Base-by-base conservation (phyloP, 2,329 filamentous ascomycete species). In the Ophiostoma ips region DNA sequence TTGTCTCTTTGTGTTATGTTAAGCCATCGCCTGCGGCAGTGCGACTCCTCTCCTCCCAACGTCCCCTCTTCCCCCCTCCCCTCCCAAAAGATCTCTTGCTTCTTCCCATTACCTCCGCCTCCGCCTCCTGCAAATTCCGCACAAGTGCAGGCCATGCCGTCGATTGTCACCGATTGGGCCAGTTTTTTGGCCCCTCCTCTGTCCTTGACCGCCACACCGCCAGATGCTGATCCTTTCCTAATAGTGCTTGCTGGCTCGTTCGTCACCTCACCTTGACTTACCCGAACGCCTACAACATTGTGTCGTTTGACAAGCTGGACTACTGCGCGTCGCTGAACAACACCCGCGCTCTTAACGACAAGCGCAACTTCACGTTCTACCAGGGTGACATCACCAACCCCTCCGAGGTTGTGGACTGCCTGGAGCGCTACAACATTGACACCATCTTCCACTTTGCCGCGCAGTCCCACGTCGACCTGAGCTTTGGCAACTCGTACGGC, bases 261-360 rank as follows among this genome's bases (percentile, higher is more conserved):
- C 81, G 86, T 54, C 85, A 90, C 65, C 71, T 92, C 48, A 79
- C 79, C 11, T 66, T 85, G 52, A 86, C 81, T 33, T 90, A 90
- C 61, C 76, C 82, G 3, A 63, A 80, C 37, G 72, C 77, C 55
- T 92, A 92, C 71, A 85, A 84, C 60, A 77, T 90, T 55, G 72
- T 90, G 47, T 89, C 83, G 33, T 87, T 89, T 60, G 86, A 92
- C 68, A 90, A 89, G 66, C 72, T 90, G 52, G 85, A 90, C 63
- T 87, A 88, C 67, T 88, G 84, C 67, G 76, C 85, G 8, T 84
- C 84, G 8, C 70, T 87, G 57, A 87, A 88, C 69, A 92, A 90
- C 65, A 87, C 84, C 3, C 73, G 80, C 41, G 71, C 76, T 47
- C 73, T 90, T 46, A 75, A 83, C 58, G 72, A 74, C 55, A 75